These are phyloP conservation scores for Persicaria tinctoria DNA, from an alignment of 148 eudicot species.

Conservation along the genomic window DNA sequence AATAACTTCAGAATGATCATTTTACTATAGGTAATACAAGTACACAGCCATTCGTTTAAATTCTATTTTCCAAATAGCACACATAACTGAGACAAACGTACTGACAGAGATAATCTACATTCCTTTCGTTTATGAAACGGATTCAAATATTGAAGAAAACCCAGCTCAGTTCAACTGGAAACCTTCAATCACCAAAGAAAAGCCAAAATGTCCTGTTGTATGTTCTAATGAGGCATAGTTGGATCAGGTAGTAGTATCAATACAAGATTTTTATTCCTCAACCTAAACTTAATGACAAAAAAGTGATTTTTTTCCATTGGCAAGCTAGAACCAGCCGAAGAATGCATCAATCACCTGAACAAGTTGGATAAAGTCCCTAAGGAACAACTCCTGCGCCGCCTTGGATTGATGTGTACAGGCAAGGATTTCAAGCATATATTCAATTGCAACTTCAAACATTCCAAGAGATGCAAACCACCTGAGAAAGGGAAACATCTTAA, in stretches of 20 bases:
- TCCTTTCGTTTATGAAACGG: neutral
- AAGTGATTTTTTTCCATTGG: neutral
- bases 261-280: neutral
- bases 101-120: neutral
- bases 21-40: neutral
- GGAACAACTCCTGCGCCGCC: slow-evolving; percentile 81
- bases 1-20: neutral
- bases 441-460: slow-evolving; percentile 72
- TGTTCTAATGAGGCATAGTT: neutral
- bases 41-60: too few species aligned
- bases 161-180: neutral
- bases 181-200: neutral
- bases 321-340: neutral
- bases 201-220: neutral
- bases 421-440: slow-evolving; percentile 72
- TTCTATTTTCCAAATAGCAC: neutral
- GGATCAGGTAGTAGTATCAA: neutral
- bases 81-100: neutral
- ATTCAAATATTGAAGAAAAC: neutral
- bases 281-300: neutral
- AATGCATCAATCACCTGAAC: slow-evolving; percentile 52
- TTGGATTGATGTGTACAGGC: slow-evolving; percentile 90
- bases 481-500: slow-evolving; percentile 11
- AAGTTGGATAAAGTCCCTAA: slow-evolving; percentile 71
- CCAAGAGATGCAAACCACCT: slow-evolving; percentile 97